A percentile compares a stretch with the other conserved stretches of the same genome.
Conservation (phyloP, 1,284 basidiomycete species). For the Vanrija pseudolonga region DNA sequence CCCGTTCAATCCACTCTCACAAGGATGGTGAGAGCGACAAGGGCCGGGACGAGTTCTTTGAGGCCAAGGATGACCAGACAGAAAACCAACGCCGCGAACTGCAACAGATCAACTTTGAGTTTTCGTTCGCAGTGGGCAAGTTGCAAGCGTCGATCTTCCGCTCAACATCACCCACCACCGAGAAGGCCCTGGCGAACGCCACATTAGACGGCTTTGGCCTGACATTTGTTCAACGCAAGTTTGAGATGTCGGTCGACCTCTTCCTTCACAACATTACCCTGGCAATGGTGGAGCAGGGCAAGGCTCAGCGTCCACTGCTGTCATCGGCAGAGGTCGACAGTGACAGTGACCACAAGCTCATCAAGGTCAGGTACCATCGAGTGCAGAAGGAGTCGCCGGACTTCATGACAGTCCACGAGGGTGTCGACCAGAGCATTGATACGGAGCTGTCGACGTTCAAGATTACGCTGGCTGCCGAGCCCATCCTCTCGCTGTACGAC, state of each 20-base stretch:
- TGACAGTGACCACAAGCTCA: slow-evolving; percentile 59
- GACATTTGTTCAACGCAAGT: slow-evolving; percentile 69
- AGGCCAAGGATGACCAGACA: slow-evolving; percentile 63
- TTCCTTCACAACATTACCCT: slow-evolving; percentile 64
- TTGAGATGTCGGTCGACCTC: slow-evolving; percentile 83
- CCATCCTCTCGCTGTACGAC: slow-evolving; percentile 88
- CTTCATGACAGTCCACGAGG: slow-evolving; percentile 75
- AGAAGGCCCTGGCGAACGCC: slow-evolving; percentile 65
- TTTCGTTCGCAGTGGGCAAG: slow-evolving; percentile 83
- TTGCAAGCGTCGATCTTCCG: slow-evolving; percentile 82
- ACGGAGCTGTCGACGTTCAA: slow-evolving; percentile 89
- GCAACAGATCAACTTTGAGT: slow-evolving; percentile 80
- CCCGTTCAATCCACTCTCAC: slow-evolving; percentile 28
- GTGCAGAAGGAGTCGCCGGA: slow-evolving; percentile 84
- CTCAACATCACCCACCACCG: slow-evolving; percentile 38
- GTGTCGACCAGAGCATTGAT: slow-evolving; percentile 84
- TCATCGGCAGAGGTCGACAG: slow-evolving; percentile 62
- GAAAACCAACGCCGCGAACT: slow-evolving; percentile 54
- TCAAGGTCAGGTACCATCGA: slow-evolving; percentile 77
- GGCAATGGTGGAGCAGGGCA: slow-evolving; percentile 61
- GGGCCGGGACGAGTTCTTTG: slow-evolving; percentile 64
- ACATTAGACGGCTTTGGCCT: slow-evolving; percentile 77
- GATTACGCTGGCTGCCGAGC: slow-evolving; percentile 84
- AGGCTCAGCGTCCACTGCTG: slow-evolving; percentile 64
- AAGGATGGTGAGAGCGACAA: slow-evolving; percentile 50